phyloP scores from a whole-genome alignment of 228 moss, liverwort and hornwort species.

The Sphagnum fallax region DNA sequence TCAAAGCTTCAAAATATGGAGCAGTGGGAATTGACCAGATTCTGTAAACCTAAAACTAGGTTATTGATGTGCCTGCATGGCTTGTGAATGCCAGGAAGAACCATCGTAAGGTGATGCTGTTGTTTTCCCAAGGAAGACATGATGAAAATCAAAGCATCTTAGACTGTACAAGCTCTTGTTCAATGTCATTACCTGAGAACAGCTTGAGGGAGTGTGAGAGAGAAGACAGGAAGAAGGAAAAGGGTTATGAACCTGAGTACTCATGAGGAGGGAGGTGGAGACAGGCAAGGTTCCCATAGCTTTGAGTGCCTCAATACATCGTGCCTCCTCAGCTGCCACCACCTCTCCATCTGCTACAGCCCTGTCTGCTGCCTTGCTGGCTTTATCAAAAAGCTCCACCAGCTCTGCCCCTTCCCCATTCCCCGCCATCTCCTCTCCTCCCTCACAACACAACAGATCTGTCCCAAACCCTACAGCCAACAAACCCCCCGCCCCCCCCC shows the following conservation, averaged over 20 bases:
- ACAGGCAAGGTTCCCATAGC: slow-evolving; percentile 57
- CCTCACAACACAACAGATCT: no score
- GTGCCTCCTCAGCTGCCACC: slow-evolving; percentile 52
- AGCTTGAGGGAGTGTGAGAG: no score
- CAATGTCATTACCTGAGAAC: no score
- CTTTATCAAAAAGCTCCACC: slow-evolving; percentile 74
- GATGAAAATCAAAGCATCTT: no score
- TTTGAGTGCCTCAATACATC: slow-evolving; percentile 67
- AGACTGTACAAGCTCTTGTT: no score
- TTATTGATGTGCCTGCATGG: no score
- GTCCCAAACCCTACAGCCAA: background rate
- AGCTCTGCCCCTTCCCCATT: slow-evolving; percentile 25
- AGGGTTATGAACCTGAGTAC: slow-evolving; percentile 55
- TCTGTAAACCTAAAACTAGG: background rate
- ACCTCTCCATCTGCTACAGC: slow-evolving; percentile 37
- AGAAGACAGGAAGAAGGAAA: no score
- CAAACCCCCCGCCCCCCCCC: background rate
- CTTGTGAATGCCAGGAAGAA: no score
- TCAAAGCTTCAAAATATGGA: background rate
- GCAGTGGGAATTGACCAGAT: background rate
- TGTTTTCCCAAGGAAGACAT: no score
- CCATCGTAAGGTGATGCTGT: no score
- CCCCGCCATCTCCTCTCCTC: slow-evolving; percentile 29
- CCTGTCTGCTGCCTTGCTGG: slow-evolving; percentile 62
- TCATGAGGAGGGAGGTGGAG: slow-evolving; percentile 62